phyloP scores from a whole-genome alignment of 2,329 filamentous ascomycete species.

The Dactylonectria estremocensis region DNA sequence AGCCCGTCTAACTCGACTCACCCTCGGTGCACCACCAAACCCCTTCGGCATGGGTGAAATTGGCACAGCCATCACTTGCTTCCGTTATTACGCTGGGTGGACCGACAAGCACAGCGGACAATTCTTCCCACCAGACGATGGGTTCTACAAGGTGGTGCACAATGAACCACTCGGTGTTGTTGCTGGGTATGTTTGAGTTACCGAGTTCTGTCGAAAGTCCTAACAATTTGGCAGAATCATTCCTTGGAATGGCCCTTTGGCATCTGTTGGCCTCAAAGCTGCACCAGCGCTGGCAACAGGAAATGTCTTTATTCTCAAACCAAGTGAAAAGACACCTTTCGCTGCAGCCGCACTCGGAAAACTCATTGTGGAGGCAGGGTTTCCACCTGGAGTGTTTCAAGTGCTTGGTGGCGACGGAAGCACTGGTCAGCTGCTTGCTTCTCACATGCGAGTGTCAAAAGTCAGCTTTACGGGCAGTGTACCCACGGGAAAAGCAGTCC shows the following conservation, averaged over 20 bases:
- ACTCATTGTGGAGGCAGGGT: slow-evolving; percentile 79
- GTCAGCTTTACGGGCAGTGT: slow-evolving; percentile 83
- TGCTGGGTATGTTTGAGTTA: slow-evolving; percentile 9
- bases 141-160: slow-evolving; percentile 58
- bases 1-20: slow-evolving; percentile 4
- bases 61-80: slow-evolving; percentile 8
- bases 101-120: slow-evolving; percentile 58
- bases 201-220: not conserved
- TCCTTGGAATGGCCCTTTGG: slow-evolving; percentile 68
- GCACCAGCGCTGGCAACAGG: slow-evolving; percentile 64
- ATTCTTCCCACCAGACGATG: slow-evolving; percentile 60
- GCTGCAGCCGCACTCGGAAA: slow-evolving; percentile 63
- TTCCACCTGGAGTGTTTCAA: slow-evolving; percentile 82
- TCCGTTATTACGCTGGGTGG: slow-evolving; percentile 52
- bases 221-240: slow-evolving; percentile 54
- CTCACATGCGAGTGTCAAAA: slow-evolving; percentile 79
- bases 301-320: slow-evolving; percentile 67
- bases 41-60: slow-evolving; percentile 5
- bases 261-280: slow-evolving; percentile 61
- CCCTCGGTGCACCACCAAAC: not conserved
- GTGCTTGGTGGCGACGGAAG: slow-evolving; percentile 78
- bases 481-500: slow-evolving; percentile 77
- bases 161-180: slow-evolving; percentile 55
- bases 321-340: slow-evolving; percentile 67
- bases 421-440: slow-evolving; percentile 72